Evolutionary conservation across 768 basidiomycete genomes (phyloP).

Genomic region (Jaapia argillacea): DNA sequence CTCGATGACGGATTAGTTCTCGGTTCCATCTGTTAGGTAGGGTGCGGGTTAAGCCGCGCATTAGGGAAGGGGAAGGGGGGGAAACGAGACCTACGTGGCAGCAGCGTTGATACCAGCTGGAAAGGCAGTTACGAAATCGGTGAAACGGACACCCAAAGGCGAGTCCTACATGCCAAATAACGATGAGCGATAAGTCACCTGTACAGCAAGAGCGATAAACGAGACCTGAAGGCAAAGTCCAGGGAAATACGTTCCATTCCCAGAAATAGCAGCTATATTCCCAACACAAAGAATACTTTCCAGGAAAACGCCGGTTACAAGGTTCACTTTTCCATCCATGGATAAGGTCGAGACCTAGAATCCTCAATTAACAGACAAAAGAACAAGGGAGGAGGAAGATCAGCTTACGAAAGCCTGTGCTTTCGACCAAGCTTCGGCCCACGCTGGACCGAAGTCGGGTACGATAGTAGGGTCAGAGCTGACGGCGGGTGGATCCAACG

Average conservation of each 20-base stretch:
- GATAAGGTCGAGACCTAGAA: not conserved
- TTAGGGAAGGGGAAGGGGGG: not conserved
- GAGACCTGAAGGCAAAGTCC: constrained; percentile 66
- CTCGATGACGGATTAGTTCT: constrained; percentile 65
- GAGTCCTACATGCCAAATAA: constrained; percentile 35
- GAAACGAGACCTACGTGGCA: constrained; percentile 47
- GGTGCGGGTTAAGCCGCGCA: not conserved
- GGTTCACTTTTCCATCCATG: not conserved
- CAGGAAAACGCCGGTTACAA: not conserved
- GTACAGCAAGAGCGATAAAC: not conserved
- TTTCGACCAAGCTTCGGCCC: constrained; percentile 48
- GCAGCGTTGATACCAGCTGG: constrained; percentile 79
- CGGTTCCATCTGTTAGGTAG: constrained; percentile 50
- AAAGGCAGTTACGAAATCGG: constrained; percentile 68
- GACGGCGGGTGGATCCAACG: constrained; percentile 46
- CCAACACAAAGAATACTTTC: constrained; percentile 41
- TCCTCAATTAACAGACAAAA: too few species aligned
- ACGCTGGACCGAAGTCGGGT: constrained; percentile 40
- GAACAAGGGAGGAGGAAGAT: too few species aligned
- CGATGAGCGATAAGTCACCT: not conserved
- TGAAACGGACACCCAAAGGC: constrained; percentile 69
- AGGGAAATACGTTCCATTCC: constrained; percentile 40
- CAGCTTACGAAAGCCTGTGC: constrained; percentile 42
- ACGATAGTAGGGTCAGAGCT: constrained; percentile 25
- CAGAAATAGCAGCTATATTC: constrained; percentile 41